These are phyloP conservation scores for Populus pruinosa DNA, from an alignment of 345 rosid species.

Conservation along the genomic window DNA sequence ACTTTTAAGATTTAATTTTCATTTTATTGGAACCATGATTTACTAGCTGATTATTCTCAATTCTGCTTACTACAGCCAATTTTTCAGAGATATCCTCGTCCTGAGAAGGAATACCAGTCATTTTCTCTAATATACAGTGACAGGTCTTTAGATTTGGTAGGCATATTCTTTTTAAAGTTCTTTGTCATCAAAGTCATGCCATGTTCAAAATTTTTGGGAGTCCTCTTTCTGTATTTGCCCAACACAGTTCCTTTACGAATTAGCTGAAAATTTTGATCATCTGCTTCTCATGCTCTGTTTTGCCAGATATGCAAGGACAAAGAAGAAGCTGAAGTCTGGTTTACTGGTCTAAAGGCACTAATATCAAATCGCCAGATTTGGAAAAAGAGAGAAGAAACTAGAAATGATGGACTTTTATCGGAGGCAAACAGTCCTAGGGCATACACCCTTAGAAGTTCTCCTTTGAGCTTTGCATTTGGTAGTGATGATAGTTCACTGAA, in stretches of 20 bases:
- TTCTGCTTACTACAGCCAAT: slow-evolving; percentile 24
- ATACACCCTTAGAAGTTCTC: slow-evolving; percentile 40
- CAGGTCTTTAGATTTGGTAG: slow-evolving; percentile 31
- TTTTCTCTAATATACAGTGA: slow-evolving; percentile 28
- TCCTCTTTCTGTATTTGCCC: neutral
- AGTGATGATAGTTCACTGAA: slow-evolving; percentile 23
- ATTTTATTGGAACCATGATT: neutral
- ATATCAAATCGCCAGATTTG: slow-evolving; percentile 36
- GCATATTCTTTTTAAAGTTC: slow-evolving; percentile 1
- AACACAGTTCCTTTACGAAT: neutral
- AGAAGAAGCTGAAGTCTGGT: slow-evolving; percentile 73
- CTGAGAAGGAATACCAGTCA: slow-evolving; percentile 34
- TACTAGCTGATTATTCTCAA: neutral
- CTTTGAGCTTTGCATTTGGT: slow-evolving; percentile 26
- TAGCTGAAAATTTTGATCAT: slow-evolving; percentile 1
- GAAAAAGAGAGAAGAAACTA: slow-evolving; percentile 38
- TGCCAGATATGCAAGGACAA: slow-evolving; percentile 62
- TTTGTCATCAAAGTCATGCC: neutral
- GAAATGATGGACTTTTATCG: slow-evolving; percentile 47
- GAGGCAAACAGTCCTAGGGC: slow-evolving; percentile 30
- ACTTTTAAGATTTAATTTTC: neutral
- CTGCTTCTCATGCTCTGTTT: neutral
- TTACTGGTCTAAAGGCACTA: slow-evolving; percentile 51
- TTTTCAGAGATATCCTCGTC: slow-evolving; percentile 33
- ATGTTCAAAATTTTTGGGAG: neutral